phyloP scores from a whole-genome alignment of 2,329 filamentous ascomycete genomes.

The Elsinoe necatrix region DNA sequence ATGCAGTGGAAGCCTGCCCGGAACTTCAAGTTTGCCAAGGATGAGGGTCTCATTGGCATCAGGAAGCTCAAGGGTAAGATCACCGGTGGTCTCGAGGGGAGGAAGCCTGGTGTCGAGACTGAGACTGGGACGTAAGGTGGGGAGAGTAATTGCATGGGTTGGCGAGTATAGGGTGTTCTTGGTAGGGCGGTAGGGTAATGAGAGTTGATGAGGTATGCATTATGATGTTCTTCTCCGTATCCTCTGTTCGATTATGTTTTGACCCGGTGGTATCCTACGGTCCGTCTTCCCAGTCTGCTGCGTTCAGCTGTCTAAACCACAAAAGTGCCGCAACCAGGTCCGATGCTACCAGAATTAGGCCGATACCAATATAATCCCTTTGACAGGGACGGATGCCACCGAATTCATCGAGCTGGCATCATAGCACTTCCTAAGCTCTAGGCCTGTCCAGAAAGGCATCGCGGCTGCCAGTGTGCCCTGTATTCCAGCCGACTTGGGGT shows the following conservation, averaged over 20 bases:
- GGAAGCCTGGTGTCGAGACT: constrained; percentile 83
- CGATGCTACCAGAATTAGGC: too few species aligned
- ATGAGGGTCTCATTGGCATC: constrained; percentile 73
- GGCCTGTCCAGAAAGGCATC: too few species aligned
- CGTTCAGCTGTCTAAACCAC: too few species aligned
- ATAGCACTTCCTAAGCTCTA: too few species aligned
- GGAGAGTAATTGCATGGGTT: neutral
- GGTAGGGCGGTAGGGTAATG: neutral
- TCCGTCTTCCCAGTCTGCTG: too few species aligned
- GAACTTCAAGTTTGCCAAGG: constrained; percentile 77
- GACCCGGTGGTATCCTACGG: too few species aligned
- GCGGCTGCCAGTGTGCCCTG: too few species aligned
- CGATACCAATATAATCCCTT: too few species aligned
- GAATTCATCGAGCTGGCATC: too few species aligned
- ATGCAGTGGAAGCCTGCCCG: constrained; percentile 95
- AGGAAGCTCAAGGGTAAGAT: constrained; percentile 69
- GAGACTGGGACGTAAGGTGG: constrained; percentile 22
- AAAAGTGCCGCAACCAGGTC: too few species aligned
- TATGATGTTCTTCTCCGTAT: neutral
- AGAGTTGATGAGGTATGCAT: neutral
- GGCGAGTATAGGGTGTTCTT: neutral
- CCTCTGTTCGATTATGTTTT: neutral
- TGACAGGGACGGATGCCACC: too few species aligned
- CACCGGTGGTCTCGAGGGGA: constrained; percentile 60
- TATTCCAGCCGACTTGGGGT: too few species aligned